These are phyloP conservation scores for Sporothrix schenckii DNA, from an alignment of 2,329 filamentous ascomycete species.

Conservation along the genomic window DNA sequence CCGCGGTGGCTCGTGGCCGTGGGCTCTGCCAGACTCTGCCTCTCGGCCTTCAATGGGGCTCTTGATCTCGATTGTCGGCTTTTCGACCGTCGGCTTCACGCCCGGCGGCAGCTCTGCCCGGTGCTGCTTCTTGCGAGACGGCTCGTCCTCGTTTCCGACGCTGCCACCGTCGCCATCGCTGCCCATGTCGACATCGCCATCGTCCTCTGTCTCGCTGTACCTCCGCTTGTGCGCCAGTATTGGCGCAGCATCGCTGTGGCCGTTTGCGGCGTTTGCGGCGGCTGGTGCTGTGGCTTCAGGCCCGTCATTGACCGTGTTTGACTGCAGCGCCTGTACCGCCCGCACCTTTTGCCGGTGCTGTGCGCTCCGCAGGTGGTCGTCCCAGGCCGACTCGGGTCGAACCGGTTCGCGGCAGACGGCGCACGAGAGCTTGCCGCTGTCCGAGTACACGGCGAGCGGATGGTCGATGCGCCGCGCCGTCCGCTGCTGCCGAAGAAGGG, in stretches of 20 bases:
- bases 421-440: conserved; percentile 69
- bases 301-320: not conserved
- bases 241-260: conserved; percentile 25
- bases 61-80: too few relatives aligned
- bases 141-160: conserved; percentile 40
- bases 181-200: conserved; percentile 33
- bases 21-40: too few relatives aligned
- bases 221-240: conserved; percentile 41
- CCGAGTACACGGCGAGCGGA: conserved; percentile 68
- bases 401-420: conserved; percentile 65
- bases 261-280: not conserved
- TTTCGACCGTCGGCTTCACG: conserved; percentile 37
- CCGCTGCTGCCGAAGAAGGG: conserved; percentile 77
- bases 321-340: not conserved
- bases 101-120: conserved; percentile 38
- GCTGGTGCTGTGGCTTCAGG: not conserved
- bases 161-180: conserved; percentile 30
- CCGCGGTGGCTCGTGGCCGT: not conserved
- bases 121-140: conserved; percentile 52
- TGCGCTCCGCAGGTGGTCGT: conserved; percentile 59
- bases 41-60: too few relatives aligned
- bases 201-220: conserved; percentile 37
- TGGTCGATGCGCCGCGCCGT: conserved; percentile 73
- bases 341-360: conserved; percentile 48
- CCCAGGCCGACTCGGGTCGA: conserved; percentile 69